Evolutionary conservation across 768 basidiomycete genomes (phyloP), one percentile per base, ranked within the genome.

Genomic region (Chalciporus pseudorubinellus): DNA sequence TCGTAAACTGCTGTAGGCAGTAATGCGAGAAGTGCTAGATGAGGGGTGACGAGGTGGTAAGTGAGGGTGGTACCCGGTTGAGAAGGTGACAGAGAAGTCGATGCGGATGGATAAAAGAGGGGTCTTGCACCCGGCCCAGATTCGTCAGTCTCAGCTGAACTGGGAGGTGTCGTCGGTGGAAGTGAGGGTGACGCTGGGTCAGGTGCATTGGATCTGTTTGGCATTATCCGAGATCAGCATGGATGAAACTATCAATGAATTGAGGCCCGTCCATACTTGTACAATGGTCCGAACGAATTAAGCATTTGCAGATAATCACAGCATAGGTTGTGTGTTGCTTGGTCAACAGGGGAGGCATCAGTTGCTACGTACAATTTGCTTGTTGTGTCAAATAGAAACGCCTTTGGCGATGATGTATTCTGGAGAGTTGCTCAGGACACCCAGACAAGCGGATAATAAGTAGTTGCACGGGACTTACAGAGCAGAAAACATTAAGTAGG

Each of bases 331-430:
- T 94, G 87, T 1, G 91, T 94, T 4, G 85, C 84, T 51, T 85
- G 80, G 64, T 98, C 94, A 22, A 95, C 89, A 5, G 94, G 92
- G 0, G 90, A 92, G 16, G 87, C 85, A 62, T 98, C 95, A 11
- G 94, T 94, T 11, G 94, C 94, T n/a, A 98, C 78, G 63, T 95
- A 94, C 22, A 97, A 73, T 44, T 91, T 79, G 20, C 92, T 92
- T 4, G 77, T 77, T 16, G 82, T 84, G 63, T 98, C 95, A 59
- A 95, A 98, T 13, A 98, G 71, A 65, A 95, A 98, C 0, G 93
- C 91, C 67, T 98, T 98, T 33, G 91, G 85, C 26, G 94, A 89
- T 61, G 90, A 89, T 2, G 90, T 94, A 54, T 92, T 92, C 92
- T 95, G 58, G 16, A 45, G 14, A 4, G 28, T 20, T 12, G 39